These are phyloP conservation scores for Gamsiella multidivaricata DNA, from an alignment of 192 early-diverging fungal genomes.

Conservation along the genomic window DNA sequence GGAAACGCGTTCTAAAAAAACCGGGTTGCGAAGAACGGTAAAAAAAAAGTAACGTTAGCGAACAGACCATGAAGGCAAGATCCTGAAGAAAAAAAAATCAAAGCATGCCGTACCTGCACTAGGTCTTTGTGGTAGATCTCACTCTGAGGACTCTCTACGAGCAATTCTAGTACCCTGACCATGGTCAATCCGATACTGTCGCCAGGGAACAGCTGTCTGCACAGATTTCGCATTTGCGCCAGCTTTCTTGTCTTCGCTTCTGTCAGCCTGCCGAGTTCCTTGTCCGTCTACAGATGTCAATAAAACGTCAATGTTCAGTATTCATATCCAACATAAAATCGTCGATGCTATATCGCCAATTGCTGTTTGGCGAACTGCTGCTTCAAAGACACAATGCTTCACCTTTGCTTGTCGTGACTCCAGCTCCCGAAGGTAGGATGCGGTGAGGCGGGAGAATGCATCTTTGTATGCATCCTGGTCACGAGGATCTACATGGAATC, in stretches of 20 bases:
- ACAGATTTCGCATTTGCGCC: slow-evolving; percentile 40
- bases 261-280: slow-evolving; percentile 16
- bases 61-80: not conserved
- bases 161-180: slow-evolving; percentile 26
- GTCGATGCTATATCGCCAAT: no score
- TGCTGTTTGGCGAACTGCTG: no score
- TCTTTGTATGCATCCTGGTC: slow-evolving; percentile 29
- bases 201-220: slow-evolving; percentile 45
- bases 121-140: slow-evolving; percentile 42
- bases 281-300: slow-evolving; percentile 35
- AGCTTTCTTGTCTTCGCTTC: slow-evolving; percentile 31
- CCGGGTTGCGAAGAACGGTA: no score
- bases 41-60: not conserved
- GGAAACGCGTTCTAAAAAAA: slow-evolving; percentile 35
- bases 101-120: slow-evolving; percentile 16
- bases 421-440: slow-evolving; percentile 23
- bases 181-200: slow-evolving; percentile 44
- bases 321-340: not conserved
- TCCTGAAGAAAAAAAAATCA: not conserved
- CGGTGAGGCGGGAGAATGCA: slow-evolving; percentile 11
- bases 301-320: no score
- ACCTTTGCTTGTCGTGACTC: slow-evolving; percentile 28
- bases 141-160: slow-evolving; percentile 20
- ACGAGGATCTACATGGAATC: slow-evolving; percentile 4
- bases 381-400: not conserved